Conservation (phyloP, 306 rosid genomes). For the Lagenaria siceraria region DNA sequence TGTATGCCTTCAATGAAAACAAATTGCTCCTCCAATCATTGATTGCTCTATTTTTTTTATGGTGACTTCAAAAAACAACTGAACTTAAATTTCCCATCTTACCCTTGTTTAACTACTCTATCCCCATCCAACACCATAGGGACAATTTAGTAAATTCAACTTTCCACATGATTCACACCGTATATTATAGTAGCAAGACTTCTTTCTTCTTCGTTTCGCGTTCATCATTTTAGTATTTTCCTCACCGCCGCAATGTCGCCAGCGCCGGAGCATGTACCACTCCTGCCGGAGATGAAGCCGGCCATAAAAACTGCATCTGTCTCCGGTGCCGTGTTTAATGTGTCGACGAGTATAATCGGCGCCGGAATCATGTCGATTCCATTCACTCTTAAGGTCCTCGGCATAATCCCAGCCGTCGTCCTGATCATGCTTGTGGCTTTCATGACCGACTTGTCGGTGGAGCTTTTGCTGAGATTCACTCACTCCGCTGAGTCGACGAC, state of each 20-base stretch:
- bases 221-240: background rate
- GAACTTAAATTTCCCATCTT: background rate
- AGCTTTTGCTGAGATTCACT: constrained; percentile 70
- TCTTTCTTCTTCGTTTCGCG: background rate
- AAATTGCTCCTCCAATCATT: background rate
- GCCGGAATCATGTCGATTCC: constrained; percentile 96
- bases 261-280: constrained; percentile 30
- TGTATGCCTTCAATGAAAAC: background rate
- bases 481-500: constrained; percentile 53
- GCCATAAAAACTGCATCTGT: constrained; percentile 25
- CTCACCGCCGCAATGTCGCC: constrained; percentile 43
- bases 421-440: constrained; percentile 47
- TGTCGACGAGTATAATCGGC: constrained; percentile 70
- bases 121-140: background rate
- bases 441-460: constrained; percentile 59
- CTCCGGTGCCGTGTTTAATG: constrained; percentile 69
- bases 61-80: background rate
- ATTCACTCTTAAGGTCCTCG: constrained; percentile 68
- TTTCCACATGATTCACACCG: background rate
- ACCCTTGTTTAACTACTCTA: background rate
- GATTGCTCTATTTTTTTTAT: background rate
- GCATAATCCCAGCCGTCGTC: constrained; percentile 48
- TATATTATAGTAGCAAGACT: background rate
- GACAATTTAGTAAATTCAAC: constrained; percentile 18
- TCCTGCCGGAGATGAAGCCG: constrained; percentile 16